Conservation (phyloP, 1,284 basidiomycete species). For the Athelia psychrophila region DNA sequence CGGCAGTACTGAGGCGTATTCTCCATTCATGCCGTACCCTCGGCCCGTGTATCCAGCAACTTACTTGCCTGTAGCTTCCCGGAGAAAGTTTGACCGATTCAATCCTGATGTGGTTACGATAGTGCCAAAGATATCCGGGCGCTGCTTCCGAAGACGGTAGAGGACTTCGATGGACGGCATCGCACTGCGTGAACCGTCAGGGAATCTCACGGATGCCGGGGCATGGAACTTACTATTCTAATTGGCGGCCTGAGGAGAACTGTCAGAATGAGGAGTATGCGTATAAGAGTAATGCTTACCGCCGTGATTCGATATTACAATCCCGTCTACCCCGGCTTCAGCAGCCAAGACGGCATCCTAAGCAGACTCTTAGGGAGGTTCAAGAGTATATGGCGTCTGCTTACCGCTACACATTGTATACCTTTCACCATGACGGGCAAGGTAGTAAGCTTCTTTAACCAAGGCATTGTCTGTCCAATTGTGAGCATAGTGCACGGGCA, state of each 20-base stretch:
- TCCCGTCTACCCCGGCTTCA: slow-evolving; percentile 85
- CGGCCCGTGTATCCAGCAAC: too few species aligned
- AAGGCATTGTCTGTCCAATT: slow-evolving; percentile 61
- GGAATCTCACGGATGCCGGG: background rate
- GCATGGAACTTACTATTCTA: slow-evolving; percentile 63
- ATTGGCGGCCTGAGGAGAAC: slow-evolving; percentile 61
- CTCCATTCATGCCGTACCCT: too few species aligned
- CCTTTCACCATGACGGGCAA: slow-evolving; percentile 87
- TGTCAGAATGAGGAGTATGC: slow-evolving; percentile 1
- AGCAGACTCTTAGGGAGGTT: slow-evolving; percentile 7
- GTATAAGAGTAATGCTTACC: slow-evolving; percentile 46
- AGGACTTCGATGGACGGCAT: slow-evolving; percentile 76
- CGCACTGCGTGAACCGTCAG: slow-evolving; percentile 36
- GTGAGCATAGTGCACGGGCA: slow-evolving; percentile 4
- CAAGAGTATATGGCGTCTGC: slow-evolving; percentile 10
- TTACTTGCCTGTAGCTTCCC: too few species aligned
- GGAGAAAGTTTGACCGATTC: too few species aligned
- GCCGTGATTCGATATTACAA: slow-evolving; percentile 90
- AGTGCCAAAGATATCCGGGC: slow-evolving; percentile 77
- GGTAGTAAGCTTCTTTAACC: slow-evolving; percentile 73
- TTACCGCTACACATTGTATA: slow-evolving; percentile 74
- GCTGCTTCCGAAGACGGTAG: slow-evolving; percentile 65
- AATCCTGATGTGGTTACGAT: too few species aligned
- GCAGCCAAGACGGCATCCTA: slow-evolving; percentile 85
- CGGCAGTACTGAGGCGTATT: too few species aligned